Conservation (phyloP, 1,284 basidiomycete species). For the Chalciporus sp. region DNA sequence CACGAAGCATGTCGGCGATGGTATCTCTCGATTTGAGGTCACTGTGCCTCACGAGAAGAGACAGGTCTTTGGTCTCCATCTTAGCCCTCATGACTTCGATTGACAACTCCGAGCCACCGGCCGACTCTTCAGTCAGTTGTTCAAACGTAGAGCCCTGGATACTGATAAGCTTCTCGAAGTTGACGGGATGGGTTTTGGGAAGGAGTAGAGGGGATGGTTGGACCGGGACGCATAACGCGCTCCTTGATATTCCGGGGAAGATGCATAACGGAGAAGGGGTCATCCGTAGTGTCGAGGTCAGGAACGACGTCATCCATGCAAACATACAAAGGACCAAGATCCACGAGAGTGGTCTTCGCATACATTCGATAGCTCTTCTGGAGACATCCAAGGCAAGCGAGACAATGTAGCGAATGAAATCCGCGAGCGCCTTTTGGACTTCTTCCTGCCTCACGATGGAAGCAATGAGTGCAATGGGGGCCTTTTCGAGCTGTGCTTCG, state of each 20-base stretch:
- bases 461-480: not conserved
- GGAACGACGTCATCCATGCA: slow-evolving; percentile 40
- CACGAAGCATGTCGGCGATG: slow-evolving; percentile 49
- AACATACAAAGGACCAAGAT: slow-evolving; percentile 56
- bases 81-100: slow-evolving; percentile 72
- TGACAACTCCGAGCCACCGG: slow-evolving; percentile 57
- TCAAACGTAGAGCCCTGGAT: slow-evolving; percentile 64
- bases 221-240: slow-evolving; percentile 43
- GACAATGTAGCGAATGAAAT: slow-evolving; percentile 32
- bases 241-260: slow-evolving; percentile 57
- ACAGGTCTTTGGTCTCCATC: slow-evolving; percentile 68
- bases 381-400: slow-evolving; percentile 50
- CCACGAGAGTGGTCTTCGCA: slow-evolving; percentile 57
- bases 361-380: slow-evolving; percentile 44
- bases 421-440: slow-evolving; percentile 24
- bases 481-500: slow-evolving; percentile 20
- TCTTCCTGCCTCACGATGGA: slow-evolving; percentile 21
- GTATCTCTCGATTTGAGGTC: slow-evolving; percentile 58
- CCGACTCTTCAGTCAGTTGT: slow-evolving; percentile 57
- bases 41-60: slow-evolving; percentile 62
- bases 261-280: slow-evolving; percentile 60
- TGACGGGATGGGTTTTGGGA: slow-evolving; percentile 33
- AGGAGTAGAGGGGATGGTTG: not conserved
- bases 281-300: slow-evolving; percentile 44
- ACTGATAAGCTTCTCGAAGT: slow-evolving; percentile 61